phyloP scores from a whole-genome alignment of 23 red algal genomes.

The Gracilaria caudata region DNA sequence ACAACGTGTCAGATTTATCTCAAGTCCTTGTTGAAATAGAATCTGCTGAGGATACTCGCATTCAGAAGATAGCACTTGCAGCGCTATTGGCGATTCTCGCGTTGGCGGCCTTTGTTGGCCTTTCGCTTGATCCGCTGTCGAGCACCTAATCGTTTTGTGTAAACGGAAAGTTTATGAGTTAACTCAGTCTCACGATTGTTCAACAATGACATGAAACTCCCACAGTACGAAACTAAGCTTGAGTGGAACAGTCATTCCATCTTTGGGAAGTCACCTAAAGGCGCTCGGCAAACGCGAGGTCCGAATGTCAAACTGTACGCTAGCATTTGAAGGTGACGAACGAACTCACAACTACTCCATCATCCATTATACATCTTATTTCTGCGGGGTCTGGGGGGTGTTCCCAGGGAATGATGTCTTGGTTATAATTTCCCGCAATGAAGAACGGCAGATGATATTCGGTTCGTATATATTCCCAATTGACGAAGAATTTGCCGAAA shows the following conservation, averaged over 20 bases:
- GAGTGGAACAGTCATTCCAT: background rate
- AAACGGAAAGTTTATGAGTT: background rate
- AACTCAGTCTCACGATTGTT: background rate
- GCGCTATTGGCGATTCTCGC: constrained; percentile 64
- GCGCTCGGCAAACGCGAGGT: background rate
- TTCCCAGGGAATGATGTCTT: constrained; percentile 30
- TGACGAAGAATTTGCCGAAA: constrained; percentile 15
- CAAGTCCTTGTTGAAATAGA: constrained; percentile 88
- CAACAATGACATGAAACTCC: background rate
- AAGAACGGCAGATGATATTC: constrained; percentile 43
- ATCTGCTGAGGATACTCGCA: constrained; percentile 63
- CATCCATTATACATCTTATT: constrained; percentile 13
- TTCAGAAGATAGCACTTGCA: constrained; percentile 78
- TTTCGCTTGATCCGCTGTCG: constrained; percentile 73
- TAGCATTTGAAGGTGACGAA: constrained; percentile 36
- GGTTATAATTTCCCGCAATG: constrained; percentile 31
- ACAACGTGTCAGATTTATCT: constrained; percentile 76
- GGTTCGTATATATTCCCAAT: constrained; percentile 33
- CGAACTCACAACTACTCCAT: constrained; percentile 2
- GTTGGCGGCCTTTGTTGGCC: constrained; percentile 49
- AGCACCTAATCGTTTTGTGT: constrained; percentile 26
- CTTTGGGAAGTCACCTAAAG: background rate
- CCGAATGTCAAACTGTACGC: background rate
- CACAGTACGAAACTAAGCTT: background rate
- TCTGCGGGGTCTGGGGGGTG: constrained; percentile 22